Base-by-base conservation (phyloP, 2,329 filamentous ascomycete species). In the Fusarium tanahbumbuense region DNA sequence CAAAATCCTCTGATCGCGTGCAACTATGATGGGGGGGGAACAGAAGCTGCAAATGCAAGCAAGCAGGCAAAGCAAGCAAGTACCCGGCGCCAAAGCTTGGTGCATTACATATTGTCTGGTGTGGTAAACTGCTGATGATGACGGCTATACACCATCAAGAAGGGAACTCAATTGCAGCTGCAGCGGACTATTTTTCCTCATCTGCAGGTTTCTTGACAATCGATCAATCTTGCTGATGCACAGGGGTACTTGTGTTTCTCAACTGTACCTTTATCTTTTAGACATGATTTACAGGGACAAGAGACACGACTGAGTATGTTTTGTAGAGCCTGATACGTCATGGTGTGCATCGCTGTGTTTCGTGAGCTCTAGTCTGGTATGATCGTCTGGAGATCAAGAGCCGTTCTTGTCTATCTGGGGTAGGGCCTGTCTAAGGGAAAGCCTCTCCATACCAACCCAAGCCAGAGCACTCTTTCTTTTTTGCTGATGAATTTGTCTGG, bases 301-400 rank as follows among this genome's bases (percentile, higher is more conserved):
- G 46, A 68, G 48, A 45, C 11, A 45, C 28, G 50, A 49, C 44
- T 49, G 52, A 53, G 53, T 44, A 50, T 30, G 48, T 64, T 56
- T 49, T 46, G 34, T 56, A 42, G 45, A 34, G 50, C 23, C 60
- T 67, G 67, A 68, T 70, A 68, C 60, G 73, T 75, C 73, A 74
- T 71, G 61, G 49, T 41, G 73, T 63, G 53, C 58, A 59, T 57
- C 62, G 59, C 66, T 67, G 54, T 66, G 67, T 73, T 73, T 75
- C 65, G 73, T 65, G 50, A 70, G 61, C 28, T 60, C 64, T 53
- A 64, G 59, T 55, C 47, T 46, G 56, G 70, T 34, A 70, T 64
- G 73, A 74, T 73, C 70, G 54, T 55, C 64, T 60, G 61, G 57
- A 56, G 53, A 40, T 50, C 45, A 45, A 60, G 42, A 53, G 37